These are phyloP conservation scores for Allantophomopsis lycopodina DNA, from an alignment of 2,329 filamentous ascomycete genomes.

Conservation along the genomic window DNA sequence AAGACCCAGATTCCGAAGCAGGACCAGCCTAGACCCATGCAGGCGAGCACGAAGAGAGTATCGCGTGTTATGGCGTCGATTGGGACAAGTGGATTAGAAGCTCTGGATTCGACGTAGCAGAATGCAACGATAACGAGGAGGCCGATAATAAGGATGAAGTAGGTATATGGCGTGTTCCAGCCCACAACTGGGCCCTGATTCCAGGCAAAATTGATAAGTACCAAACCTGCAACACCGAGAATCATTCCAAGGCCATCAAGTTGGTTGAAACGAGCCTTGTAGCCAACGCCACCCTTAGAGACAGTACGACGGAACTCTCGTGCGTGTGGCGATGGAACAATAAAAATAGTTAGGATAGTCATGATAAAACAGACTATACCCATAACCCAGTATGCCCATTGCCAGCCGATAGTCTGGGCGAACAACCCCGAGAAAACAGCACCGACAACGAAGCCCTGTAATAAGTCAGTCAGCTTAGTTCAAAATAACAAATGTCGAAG, in stretches of 20 bases:
- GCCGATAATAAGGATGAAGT: conserved; percentile 1
- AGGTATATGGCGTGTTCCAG: conserved; percentile 11
- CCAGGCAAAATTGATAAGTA: conserved; percentile 41
- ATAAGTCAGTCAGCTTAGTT: too few species aligned
- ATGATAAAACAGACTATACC: conserved; percentile 24
- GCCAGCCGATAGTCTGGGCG: conserved; percentile 26
- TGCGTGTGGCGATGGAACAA: conserved; percentile 22
- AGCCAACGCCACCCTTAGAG: conserved; percentile 6
- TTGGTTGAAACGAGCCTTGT: conserved; percentile 10
- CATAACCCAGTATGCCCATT: conserved; percentile 32
- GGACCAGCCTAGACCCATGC: conserved; percentile 4
- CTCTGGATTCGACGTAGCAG: conserved; percentile 6
- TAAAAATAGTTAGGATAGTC: conserved; percentile 19
- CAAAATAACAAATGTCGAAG: conserved; percentile 21
- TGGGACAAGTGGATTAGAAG: conserved; percentile 10
- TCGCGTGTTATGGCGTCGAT: conserved; percentile 22
- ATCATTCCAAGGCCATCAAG: conserved; percentile 28
- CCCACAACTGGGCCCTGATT: conserved; percentile 21
- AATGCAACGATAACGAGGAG: conserved; percentile 1
- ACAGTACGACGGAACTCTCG: conserved; percentile 12
- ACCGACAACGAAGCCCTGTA: neutral
- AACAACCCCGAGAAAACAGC: conserved; percentile 22
- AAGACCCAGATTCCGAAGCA: conserved; percentile 6
- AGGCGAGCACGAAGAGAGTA: conserved; percentile 3
- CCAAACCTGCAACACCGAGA: conserved; percentile 31